Base-by-base conservation (phyloP, 2,329 filamentous ascomycete genomes). In the Penicillium nordicum region DNA sequence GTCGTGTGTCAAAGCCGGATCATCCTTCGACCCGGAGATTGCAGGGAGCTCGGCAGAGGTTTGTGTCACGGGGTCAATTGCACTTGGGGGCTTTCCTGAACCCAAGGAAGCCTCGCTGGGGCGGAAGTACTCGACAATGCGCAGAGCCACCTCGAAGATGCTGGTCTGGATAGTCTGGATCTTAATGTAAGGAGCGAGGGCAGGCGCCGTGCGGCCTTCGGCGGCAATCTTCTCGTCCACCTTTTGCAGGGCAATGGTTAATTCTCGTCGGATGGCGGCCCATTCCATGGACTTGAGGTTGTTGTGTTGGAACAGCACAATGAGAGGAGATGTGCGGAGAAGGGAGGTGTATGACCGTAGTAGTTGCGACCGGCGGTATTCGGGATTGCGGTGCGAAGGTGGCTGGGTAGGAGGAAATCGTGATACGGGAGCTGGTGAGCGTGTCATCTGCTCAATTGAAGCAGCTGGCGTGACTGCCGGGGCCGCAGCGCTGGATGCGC, bases 281-380 rank as follows among this genome's bases (percentile, higher is more conserved):
- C 88, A 91, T 79, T 93, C 89, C 43, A 84, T 80, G 3, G 91
- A 87, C 68, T 84, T 85, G 57, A 90, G 78, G 67, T 89, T 90
- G 77, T 88, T 89, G 79, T 90, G 87, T 71, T 90, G 87, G 80
- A 97, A 95, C 68, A 97, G 82, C 57, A 97, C 83, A 64, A 96
- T 87, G 59, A 97, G 76, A 40, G 92, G 92, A 11, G 90, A 88
- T 23, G 91, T 91, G 57, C 90, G 90, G 57, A 97, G 84, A 59
- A 96, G 80, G 45, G 92, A 94, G 50, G 92, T 90, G 77, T 97
- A 97, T 67, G 89, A 86, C 56, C 92, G 86, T 63, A 88, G 84
- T 21, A 97, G 82, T 76, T 99, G 94, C 16, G 92, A 88, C 78
- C 97, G 96, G 72, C 93, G 88, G 68, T 88, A 88, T 71, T 96